phyloP scores from a whole-genome alignment of 2,329 filamentous ascomycete genomes.

The Rhytidhysteron rufulum region DNA sequence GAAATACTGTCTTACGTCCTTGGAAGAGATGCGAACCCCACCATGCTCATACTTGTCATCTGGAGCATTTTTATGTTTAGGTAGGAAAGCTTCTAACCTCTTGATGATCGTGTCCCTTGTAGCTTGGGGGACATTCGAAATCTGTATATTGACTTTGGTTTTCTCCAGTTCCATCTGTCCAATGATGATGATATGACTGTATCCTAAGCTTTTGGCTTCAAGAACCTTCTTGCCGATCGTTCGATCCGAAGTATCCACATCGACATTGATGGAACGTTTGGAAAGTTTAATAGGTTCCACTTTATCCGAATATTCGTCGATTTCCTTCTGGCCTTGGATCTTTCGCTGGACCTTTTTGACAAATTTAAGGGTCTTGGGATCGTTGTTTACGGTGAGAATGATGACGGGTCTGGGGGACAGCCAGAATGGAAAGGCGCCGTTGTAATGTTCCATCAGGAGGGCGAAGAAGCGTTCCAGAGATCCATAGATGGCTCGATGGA shows the following conservation, averaged over 20 bases:
- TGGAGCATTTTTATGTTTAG: no score
- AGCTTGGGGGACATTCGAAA: slow-evolving; percentile 37
- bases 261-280: slow-evolving; percentile 63
- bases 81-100: no score
- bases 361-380: slow-evolving; percentile 49
- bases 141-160: slow-evolving; percentile 22
- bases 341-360: slow-evolving; percentile 39
- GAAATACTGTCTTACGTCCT: no score
- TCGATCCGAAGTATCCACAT: slow-evolving; percentile 63
- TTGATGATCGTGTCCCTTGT: slow-evolving; percentile 22
- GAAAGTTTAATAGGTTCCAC: slow-evolving; percentile 35
- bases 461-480: slow-evolving; percentile 84
- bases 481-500: slow-evolving; percentile 80
- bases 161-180: slow-evolving; percentile 44
- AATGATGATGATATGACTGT: slow-evolving; percentile 69
- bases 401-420: slow-evolving; percentile 75
- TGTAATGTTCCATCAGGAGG: slow-evolving; percentile 77
- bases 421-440: slow-evolving; percentile 81
- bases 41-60: no score
- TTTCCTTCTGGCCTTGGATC: slow-evolving; percentile 28
- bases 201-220: slow-evolving; percentile 68
- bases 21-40: no score
- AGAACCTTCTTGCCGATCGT: slow-evolving; percentile 66
- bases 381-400: slow-evolving; percentile 68
- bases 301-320: slow-evolving; percentile 6